phyloP scores from a whole-genome alignment of 2,329 filamentous ascomycete species.

The Ophiostoma sp. region DNA sequence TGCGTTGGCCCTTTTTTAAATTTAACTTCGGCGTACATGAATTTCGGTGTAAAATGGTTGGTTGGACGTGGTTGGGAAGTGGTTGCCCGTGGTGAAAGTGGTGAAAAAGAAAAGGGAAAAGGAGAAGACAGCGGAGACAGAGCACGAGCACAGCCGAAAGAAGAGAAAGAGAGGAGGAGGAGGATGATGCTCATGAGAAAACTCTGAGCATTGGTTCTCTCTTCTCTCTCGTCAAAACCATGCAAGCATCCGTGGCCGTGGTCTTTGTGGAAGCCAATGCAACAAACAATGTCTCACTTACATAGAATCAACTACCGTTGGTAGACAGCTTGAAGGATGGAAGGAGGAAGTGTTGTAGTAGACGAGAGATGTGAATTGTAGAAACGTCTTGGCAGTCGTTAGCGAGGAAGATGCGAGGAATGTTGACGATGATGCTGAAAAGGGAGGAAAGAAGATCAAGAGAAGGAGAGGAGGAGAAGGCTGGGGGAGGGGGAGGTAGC shows the following conservation, averaged over 20 bases:
- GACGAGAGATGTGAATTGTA: not conserved
- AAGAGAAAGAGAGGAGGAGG: not conserved
- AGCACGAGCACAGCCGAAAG: not conserved
- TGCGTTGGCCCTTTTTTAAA: conserved; percentile 1
- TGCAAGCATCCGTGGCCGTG: not conserved
- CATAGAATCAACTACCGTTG: not conserved
- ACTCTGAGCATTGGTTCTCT: not conserved
- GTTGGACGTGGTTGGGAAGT: not conserved
- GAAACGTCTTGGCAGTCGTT: not conserved
- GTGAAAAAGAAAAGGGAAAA: not conserved
- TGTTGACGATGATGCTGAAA: not conserved
- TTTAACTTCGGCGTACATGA: conserved; percentile 10
- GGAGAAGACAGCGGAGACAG: not conserved
- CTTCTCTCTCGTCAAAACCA: not conserved
- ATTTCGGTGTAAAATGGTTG: conserved; percentile 12
- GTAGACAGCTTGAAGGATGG: not conserved
- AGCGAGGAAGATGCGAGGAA: conserved; percentile 1
- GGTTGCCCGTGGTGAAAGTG: conserved; percentile 3
- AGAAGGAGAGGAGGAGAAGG: not conserved
- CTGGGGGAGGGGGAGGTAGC: not conserved
- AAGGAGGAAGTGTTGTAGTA: not conserved
- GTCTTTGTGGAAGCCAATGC: conserved; percentile 8
- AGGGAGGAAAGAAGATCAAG: not conserved
- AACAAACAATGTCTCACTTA: conserved; percentile 14
- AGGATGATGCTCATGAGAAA: too few species aligned